Evolutionary conservation across 768 basidiomycete genomes (phyloP), one percentile per base, ranked within the genome.

Genomic region (Pleurotus platypus): DNA sequence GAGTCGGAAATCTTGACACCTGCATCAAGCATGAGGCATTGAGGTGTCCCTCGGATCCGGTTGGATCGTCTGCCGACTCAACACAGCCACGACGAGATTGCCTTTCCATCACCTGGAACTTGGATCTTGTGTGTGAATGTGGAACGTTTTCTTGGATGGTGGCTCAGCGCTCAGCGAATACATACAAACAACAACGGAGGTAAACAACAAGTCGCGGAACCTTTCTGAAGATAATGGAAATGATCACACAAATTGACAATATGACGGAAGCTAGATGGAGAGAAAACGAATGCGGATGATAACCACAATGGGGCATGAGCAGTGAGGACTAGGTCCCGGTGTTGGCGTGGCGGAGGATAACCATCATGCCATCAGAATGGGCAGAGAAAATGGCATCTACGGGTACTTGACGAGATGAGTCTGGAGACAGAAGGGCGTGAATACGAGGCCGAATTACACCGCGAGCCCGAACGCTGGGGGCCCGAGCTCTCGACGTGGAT

Each of bases 361-460:
- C 87, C 75, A 92, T 83, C 57, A 92, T 75, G 4, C 90, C 90
- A 65, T 92, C 90, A 26, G 90, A 92, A 66, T 92, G 90, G 4
- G 87, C 90, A 35, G 89, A 90, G 66, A 92, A 91, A 55, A 92
- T 91, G 2, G 89, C 87, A 63, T 92, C 90, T 11, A 92, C 88
- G 30, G 75, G 61, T 54, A 86, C 74, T 62, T 80, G 79, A 13
- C 70, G 72, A 8, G 69, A 54, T 4, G 55, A 58, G 7, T 58
- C 18, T 26, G 56, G 35, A 7, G 45, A 57, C 13, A 43, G 37
- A 39, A 43, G 40, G 24, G 57, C 27, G 27, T 56, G 57, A 20
- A 38, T 47, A 12, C 60, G 60, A 16, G 47, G 51, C 16, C 60
- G 60, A 15, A 54, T 22, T 26, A 39, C 55, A 12, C 46, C 46